phyloP scores from a whole-genome alignment of 768 basidiomycete species.

The Lepiota subincarnata region DNA sequence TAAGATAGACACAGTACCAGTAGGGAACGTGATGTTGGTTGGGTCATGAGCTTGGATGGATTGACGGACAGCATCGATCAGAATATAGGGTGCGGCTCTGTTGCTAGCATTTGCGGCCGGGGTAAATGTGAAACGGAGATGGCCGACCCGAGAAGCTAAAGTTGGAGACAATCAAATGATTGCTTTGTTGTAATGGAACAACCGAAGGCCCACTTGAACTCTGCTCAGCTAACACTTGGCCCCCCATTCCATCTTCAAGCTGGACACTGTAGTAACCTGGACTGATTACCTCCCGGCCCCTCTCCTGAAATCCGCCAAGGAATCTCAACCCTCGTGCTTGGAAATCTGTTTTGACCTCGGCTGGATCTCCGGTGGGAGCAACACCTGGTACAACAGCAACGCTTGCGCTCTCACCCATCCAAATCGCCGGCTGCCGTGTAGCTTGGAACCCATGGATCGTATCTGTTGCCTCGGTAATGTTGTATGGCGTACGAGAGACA shows the following conservation, averaged over 20 bases:
- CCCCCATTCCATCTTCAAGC: conserved; percentile 48
- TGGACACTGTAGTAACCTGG: conserved; percentile 56
- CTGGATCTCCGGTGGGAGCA: conserved; percentile 12
- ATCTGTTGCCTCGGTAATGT: conserved; percentile 33
- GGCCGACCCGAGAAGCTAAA: conserved; percentile 69
- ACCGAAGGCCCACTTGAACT: conserved; percentile 43
- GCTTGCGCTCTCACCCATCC: conserved; percentile 79
- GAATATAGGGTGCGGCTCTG: conserved; percentile 42
- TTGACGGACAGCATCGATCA: conserved; percentile 64
- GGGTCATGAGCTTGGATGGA: conserved; percentile 51
- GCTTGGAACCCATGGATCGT: conserved; percentile 63
- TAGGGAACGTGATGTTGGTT: conserved; percentile 45
- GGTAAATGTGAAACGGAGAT: conserved; percentile 66
- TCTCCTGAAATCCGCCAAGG: conserved; percentile 50
- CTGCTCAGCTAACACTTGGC: conserved; percentile 51
- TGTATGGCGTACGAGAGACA: conserved; percentile 67
- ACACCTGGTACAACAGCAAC: conserved; percentile 59
- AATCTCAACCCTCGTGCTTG: background rate
- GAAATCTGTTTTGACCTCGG: conserved; percentile 1
- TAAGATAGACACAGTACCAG: conserved; percentile 46
- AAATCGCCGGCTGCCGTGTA: conserved; percentile 81
- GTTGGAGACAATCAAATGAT: background rate
- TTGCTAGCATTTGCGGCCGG: conserved; percentile 17
- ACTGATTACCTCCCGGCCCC: conserved; percentile 50
- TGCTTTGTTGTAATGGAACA: background rate